phyloP scores from a whole-genome alignment of 805 yeast species.

The Sungouiozyma ichnusensis region DNA sequence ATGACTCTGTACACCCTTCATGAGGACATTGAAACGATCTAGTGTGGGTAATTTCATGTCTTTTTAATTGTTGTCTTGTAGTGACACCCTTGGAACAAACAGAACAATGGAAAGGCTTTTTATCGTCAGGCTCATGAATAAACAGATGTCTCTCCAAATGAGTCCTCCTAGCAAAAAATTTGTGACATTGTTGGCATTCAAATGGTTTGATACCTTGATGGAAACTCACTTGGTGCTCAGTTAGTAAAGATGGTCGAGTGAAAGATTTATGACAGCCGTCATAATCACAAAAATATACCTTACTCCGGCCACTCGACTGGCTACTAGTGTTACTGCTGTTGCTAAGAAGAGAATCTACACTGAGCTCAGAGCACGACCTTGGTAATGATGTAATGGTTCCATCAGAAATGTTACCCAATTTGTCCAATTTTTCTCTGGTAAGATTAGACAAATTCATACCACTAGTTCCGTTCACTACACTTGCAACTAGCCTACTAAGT shows the following conservation, averaged over 20 bases:
- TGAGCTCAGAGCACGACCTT: not conserved
- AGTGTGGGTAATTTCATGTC: slow-evolving; percentile 79
- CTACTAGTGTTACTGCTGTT: not conserved
- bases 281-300: slow-evolving; percentile 51
- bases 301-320: slow-evolving; percentile 32
- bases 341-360: not conserved
- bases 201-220: slow-evolving; percentile 78
- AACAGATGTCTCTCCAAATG: slow-evolving; percentile 67
- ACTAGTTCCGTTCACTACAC: no score
- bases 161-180: slow-evolving; percentile 62
- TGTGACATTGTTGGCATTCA: slow-evolving; percentile 52
- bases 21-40: slow-evolving; percentile 50
- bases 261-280: slow-evolving; percentile 68
- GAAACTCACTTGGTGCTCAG: slow-evolving; percentile 60
- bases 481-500: no score
- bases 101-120: slow-evolving; percentile 63
- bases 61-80: slow-evolving; percentile 64
- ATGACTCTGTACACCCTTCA: slow-evolving; percentile 55
- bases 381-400: not conserved
- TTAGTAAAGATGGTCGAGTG: slow-evolving; percentile 68
- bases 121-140: slow-evolving; percentile 43
- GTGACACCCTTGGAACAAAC: slow-evolving; percentile 76
- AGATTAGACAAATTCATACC: no score
- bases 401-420: not conserved
- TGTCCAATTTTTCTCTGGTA: not conserved